Conservation (phyloP, 495 filamentous ascomycete species). For the Penicillium fimorum region DNA sequence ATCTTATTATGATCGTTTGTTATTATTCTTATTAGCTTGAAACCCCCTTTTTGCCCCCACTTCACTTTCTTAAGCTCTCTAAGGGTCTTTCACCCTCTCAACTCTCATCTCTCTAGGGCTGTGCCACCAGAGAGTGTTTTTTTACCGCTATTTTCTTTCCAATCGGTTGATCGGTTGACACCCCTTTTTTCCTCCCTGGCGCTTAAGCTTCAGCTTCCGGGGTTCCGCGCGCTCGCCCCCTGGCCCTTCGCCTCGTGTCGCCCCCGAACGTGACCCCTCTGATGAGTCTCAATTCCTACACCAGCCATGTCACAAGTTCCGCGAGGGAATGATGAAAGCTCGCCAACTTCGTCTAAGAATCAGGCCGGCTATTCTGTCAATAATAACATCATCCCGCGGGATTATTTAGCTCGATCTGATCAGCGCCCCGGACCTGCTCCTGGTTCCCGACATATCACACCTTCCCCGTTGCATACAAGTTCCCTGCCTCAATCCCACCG, state of each 20-base stretch:
- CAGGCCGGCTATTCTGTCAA: slow-evolving; percentile 19
- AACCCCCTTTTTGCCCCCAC: slow-evolving; percentile 8
- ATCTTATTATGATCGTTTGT: background rate
- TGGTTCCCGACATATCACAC: slow-evolving; percentile 34
- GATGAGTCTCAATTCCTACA: slow-evolving; percentile 26
- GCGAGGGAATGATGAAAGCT: slow-evolving; percentile 34
- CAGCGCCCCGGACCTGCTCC: slow-evolving; percentile 24
- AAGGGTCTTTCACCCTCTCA: background rate
- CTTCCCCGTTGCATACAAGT: slow-evolving; percentile 39
- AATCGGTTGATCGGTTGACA: slow-evolving; percentile 18
- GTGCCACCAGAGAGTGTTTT: background rate
- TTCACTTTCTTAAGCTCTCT: slow-evolving; percentile 6
- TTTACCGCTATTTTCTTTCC: slow-evolving; percentile 1
- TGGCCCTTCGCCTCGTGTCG: slow-evolving; percentile 19
- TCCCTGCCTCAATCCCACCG: slow-evolving; percentile 27
- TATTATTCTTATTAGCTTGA: slow-evolving; percentile 5
- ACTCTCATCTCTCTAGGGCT: background rate
- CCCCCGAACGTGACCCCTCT: slow-evolving; percentile 26
- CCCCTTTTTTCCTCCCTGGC: slow-evolving; percentile 12
- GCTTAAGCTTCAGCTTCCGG: slow-evolving; percentile 28
- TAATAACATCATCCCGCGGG: slow-evolving; percentile 33
- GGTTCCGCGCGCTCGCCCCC: slow-evolving; percentile 22
- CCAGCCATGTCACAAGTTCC: slow-evolving; percentile 42
- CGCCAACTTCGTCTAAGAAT: slow-evolving; percentile 19
- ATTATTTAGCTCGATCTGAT: slow-evolving; percentile 36